A percentile compares a stretch with the other conserved stretches of the same genome.
Conservation (phyloP, 768 basidiomycete genomes). For the Podaxis mareebaensis region DNA sequence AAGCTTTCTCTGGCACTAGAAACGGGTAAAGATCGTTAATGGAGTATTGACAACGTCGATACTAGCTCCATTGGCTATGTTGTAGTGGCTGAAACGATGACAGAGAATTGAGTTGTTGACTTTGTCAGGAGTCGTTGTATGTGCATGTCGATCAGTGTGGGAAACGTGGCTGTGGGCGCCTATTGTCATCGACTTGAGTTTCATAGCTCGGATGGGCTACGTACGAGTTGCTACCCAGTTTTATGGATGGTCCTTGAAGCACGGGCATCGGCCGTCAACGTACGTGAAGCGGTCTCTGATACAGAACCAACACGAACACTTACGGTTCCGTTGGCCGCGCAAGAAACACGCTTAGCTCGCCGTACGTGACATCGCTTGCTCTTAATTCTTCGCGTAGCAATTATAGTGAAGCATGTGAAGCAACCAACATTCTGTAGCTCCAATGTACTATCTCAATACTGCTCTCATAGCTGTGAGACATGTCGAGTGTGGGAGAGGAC, state of each 20-base stretch:
- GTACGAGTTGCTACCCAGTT: slow-evolving; percentile 1
- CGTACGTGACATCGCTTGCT: slow-evolving; percentile 10
- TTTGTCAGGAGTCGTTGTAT: background rate
- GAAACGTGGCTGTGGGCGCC: background rate
- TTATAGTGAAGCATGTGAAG: background rate
- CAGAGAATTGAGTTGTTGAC: background rate
- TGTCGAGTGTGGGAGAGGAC: background rate
- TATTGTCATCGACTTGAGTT: background rate
- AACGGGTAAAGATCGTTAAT: background rate
- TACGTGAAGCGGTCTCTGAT: background rate
- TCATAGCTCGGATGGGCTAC: background rate
- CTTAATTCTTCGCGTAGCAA: slow-evolving; percentile 5
- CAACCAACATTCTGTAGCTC: background rate
- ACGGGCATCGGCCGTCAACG: background rate
- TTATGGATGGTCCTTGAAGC: slow-evolving; percentile 8
- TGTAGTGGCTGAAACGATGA: background rate
- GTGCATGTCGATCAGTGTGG: background rate
- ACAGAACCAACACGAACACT: background rate
- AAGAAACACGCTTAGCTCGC: slow-evolving; percentile 1
- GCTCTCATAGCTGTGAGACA: background rate
- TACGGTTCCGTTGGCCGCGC: slow-evolving; percentile 8
- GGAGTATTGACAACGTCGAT: background rate
- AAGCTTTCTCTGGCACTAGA: background rate
- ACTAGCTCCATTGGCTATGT: background rate
- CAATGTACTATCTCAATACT: background rate